Evolutionary conservation across 2,329 filamentous ascomycete genomes (phyloP).

Genomic region (Microsporum ferrugineum): DNA sequence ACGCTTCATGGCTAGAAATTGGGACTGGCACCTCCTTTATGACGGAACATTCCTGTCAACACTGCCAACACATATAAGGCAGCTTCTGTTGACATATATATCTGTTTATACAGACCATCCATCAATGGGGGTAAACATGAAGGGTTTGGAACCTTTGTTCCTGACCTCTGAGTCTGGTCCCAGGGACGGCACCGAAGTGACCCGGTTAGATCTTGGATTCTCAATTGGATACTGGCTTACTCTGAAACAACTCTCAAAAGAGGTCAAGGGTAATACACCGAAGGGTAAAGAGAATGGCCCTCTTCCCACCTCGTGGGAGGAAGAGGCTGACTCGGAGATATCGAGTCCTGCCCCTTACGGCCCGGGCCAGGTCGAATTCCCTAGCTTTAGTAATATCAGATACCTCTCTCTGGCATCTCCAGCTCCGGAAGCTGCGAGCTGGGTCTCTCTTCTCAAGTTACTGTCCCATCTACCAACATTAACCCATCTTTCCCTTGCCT

Average conservation of each 20-base stretch:
- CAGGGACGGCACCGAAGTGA: constrained; percentile 33
- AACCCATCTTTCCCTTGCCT: constrained; percentile 51
- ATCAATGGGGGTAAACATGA: constrained; percentile 28
- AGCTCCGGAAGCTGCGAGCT: constrained; percentile 35
- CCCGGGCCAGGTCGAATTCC: constrained; percentile 17
- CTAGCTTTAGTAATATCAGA: constrained; percentile 43
- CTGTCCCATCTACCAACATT: constrained; percentile 44
- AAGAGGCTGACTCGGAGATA: constrained; percentile 13
- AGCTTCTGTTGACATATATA: constrained; percentile 46
- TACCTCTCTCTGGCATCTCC: constrained; percentile 48
- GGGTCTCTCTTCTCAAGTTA: constrained; percentile 45
- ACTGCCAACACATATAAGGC: constrained; percentile 42
- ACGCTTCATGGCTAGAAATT: constrained; percentile 45
- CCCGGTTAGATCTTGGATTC: constrained; percentile 42
- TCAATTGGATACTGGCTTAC: constrained; percentile 40
- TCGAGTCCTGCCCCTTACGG: constrained; percentile 7
- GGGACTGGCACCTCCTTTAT: constrained; percentile 46
- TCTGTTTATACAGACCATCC: constrained; percentile 38
- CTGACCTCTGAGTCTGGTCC: constrained; percentile 14
- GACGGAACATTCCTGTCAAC: constrained; percentile 44
- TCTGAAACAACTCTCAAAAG: constrained; percentile 38
- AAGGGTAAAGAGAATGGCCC: background rate
- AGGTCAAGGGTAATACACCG: constrained; percentile 27
- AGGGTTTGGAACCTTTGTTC: constrained; percentile 43
- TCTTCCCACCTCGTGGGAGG: constrained; percentile 34